phyloP scores from a whole-genome alignment of 331 rosid species.

The Arachis monticola region DNA sequence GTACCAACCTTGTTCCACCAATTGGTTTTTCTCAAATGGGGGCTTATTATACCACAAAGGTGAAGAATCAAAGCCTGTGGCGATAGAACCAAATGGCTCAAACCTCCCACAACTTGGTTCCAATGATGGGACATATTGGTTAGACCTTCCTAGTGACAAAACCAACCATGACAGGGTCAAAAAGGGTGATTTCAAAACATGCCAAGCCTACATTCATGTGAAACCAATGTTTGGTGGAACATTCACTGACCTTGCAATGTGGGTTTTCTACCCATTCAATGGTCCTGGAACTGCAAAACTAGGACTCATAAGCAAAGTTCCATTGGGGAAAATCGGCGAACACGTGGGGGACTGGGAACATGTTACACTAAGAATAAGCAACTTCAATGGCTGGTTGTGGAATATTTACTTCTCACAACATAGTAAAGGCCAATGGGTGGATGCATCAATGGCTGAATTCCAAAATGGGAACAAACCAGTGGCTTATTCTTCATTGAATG shows the following conservation, averaged over 20 bases:
- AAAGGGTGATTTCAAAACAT: slow-evolving; percentile 53
- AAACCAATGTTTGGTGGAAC: slow-evolving; percentile 82
- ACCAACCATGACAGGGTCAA: slow-evolving; percentile 56
- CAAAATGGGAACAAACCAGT: slow-evolving; percentile 54
- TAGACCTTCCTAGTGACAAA: slow-evolving; percentile 63
- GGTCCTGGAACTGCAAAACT: slow-evolving; percentile 72
- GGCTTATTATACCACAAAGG: slow-evolving; percentile 46
- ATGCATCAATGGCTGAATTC: slow-evolving; percentile 59
- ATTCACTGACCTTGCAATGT: slow-evolving; percentile 67
- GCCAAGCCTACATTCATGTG: slow-evolving; percentile 54
- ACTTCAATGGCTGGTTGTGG: slow-evolving; percentile 63
- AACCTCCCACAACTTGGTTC: slow-evolving; percentile 50
- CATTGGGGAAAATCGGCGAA: slow-evolving; percentile 68
- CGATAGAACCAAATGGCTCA: slow-evolving; percentile 41
- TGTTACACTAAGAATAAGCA: slow-evolving; percentile 70
- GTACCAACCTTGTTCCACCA: slow-evolving; percentile 41
- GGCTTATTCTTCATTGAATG: slow-evolving; percentile 70
- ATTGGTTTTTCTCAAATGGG: slow-evolving; percentile 50
- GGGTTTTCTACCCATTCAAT: slow-evolving; percentile 83
- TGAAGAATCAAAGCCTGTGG: slow-evolving; percentile 42
- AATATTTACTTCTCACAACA: slow-evolving; percentile 68
- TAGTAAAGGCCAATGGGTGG: slow-evolving; percentile 73
- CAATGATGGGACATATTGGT: slow-evolving; percentile 75
- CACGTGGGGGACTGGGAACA: slow-evolving; percentile 88
- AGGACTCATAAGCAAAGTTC: slow-evolving; percentile 44